Evolutionary conservation across 2,329 filamentous ascomycete genomes (phyloP), one percentile per base, ranked within the genome.

Genomic region (Plectosphaerella sp.): DNA sequence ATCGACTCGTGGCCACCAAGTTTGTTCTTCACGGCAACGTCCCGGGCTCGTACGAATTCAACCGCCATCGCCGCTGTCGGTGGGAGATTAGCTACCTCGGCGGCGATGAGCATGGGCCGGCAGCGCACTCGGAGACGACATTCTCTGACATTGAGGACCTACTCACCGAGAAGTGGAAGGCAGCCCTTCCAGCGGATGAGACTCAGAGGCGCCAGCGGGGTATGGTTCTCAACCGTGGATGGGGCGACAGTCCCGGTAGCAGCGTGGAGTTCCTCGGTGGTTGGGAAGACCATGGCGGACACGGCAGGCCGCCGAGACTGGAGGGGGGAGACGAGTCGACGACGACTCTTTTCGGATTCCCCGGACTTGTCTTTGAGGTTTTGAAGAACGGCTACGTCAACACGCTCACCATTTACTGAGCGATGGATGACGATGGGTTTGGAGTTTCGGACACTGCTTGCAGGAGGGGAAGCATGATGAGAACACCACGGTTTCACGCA

Each of bases 11-110:
- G 1, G 92, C 89, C 6, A 94, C 89, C 1, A 97, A 97, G 66
- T 68, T 99, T n/a, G 83, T 97, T 16, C 78, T 99, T 2, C 94
- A 99, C 67, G 91, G 89, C 43, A 99, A 99, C 62, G 85, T 97
- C 3, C 94, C 94, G 1, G 94, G 94, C 0, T 96, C 91, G 1
- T 97, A 97, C 66, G 89, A 93, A 11, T 99, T 99, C 73, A 97
- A 99, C 69, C 84, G 94, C 5, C 91, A 97, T 67, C 86, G 93
- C 16, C 84, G 94, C 55, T 91, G 89, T 61, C 84, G 92, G 41
- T 99, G 94, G 94, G 84, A 86, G 49, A 85, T 96, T 49, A 68
- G 72, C 45, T 86, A 86, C 58, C 70, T 86, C 5, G 61, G 67
- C 12, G 71, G 81, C 10, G 14, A 15, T 1, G 42, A 22, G n/a